These are phyloP conservation scores for Microbotryum intermedium DNA, from an alignment of 1,284 basidiomycete genomes.

Conservation along the genomic window DNA sequence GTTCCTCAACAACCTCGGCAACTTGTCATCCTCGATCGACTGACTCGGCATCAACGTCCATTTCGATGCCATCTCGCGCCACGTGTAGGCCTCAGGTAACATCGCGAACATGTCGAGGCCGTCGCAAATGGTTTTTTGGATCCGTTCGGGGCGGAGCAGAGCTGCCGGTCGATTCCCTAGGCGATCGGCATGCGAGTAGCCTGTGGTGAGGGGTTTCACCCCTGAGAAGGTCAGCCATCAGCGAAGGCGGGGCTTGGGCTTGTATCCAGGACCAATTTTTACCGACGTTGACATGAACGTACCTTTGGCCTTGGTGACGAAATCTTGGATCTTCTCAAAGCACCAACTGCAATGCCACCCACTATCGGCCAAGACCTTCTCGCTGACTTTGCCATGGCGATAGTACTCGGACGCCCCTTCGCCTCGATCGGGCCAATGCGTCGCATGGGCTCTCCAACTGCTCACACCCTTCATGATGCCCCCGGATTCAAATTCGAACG, in stretches of 20 bases:
- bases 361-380: slow-evolving; percentile 53
- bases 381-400: slow-evolving; percentile 50
- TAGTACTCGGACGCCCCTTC: slow-evolving; percentile 15
- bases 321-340: slow-evolving; percentile 55
- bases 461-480: slow-evolving; percentile 19
- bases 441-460: slow-evolving; percentile 25
- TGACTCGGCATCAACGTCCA: slow-evolving; percentile 32
- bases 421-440: slow-evolving; percentile 21
- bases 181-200: slow-evolving; percentile 58
- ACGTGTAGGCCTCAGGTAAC: slow-evolving; percentile 56
- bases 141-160: slow-evolving; percentile 48
- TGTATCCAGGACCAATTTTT: background rate
- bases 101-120: slow-evolving; percentile 55
- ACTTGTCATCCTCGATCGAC: slow-evolving; percentile 46
- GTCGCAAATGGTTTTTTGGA: slow-evolving; percentile 54
- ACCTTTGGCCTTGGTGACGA: slow-evolving; percentile 52
- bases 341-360: slow-evolving; percentile 55
- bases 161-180: slow-evolving; percentile 47
- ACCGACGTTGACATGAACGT: background rate
- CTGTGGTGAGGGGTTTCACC: slow-evolving; percentile 27
- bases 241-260: background rate
- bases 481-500: slow-evolving; percentile 49
- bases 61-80: slow-evolving; percentile 28
- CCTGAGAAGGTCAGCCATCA: background rate
- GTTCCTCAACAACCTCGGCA: slow-evolving; percentile 50